Conservation (phyloP, 352 stramenopile species). For the Globisporangium mamillatum region DNA sequence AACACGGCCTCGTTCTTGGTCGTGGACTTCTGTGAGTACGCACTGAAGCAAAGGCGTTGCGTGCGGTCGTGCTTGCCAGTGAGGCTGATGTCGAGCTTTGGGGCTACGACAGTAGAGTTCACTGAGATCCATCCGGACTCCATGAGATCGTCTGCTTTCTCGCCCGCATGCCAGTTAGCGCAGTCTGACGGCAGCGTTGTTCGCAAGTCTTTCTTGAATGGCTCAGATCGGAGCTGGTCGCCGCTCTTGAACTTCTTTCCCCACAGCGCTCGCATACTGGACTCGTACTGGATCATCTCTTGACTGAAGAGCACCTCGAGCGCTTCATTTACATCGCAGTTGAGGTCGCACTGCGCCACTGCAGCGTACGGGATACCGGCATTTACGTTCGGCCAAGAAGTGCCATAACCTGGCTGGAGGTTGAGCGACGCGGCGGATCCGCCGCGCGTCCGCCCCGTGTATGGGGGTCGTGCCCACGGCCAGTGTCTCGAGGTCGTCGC, state of each 20-base stretch:
- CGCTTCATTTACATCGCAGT: slow-evolving; percentile 50
- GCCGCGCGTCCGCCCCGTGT: background rate
- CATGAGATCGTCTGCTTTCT: slow-evolving; percentile 29
- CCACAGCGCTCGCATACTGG: slow-evolving; percentile 58
- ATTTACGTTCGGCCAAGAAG: slow-evolving; percentile 39
- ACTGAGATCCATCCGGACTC: slow-evolving; percentile 38
- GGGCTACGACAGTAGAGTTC: slow-evolving; percentile 47
- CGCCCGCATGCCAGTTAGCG: slow-evolving; percentile 18
- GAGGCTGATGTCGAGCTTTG: slow-evolving; percentile 34
- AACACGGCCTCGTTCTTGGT: slow-evolving; percentile 52
- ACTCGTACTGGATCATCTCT: slow-evolving; percentile 49
- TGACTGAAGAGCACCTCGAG: slow-evolving; percentile 63
- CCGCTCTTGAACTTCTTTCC: slow-evolving; percentile 49
- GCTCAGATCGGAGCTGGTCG: slow-evolving; percentile 42
- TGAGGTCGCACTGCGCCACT: slow-evolving; percentile 51
- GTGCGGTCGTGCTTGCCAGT: slow-evolving; percentile 27
- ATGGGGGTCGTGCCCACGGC: slow-evolving; percentile 2
- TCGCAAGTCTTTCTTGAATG: slow-evolving; percentile 28
- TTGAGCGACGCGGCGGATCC: slow-evolving; percentile 10
- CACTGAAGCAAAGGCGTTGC: slow-evolving; percentile 60
- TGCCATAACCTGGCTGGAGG: background rate
- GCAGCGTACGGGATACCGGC: slow-evolving; percentile 51
- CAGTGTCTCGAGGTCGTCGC: background rate
- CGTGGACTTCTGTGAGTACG: slow-evolving; percentile 43
- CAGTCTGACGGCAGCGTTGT: slow-evolving; percentile 14